These are phyloP conservation scores for Populus tomentosa DNA, from an alignment of 441 rosid genomes.

Conservation along the genomic window DNA sequence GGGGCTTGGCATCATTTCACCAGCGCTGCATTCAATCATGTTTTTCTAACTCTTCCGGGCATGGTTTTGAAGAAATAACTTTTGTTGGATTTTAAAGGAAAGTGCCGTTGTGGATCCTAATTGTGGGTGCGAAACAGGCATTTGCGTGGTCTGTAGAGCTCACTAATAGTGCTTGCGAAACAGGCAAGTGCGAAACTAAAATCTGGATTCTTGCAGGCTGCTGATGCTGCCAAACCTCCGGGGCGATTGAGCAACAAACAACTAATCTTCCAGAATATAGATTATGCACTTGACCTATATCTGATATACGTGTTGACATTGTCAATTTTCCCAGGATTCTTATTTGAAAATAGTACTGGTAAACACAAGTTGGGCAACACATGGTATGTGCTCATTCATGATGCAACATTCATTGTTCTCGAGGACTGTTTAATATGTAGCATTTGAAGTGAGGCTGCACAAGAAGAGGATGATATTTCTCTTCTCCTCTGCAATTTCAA, in stretches of 20 bases:
- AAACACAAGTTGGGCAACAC: conserved; percentile 48
- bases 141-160: too few species aligned
- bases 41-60: conserved; percentile 27
- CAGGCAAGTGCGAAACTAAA: too few species aligned
- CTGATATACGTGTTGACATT: conserved; percentile 63
- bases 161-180: too few species aligned
- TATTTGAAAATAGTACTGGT: conserved; percentile 69
- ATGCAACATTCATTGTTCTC: too few species aligned
- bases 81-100: neutral
- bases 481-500: too few species aligned
- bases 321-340: conserved; percentile 88
- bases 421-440: too few species aligned
- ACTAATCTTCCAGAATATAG: conserved; percentile 55
- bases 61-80: too few species aligned
- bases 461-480: too few species aligned
- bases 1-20: conserved; percentile 12
- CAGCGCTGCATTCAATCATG: conserved; percentile 54
- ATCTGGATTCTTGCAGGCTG: neutral
- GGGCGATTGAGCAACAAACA: conserved; percentile 58
- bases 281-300: conserved; percentile 55
- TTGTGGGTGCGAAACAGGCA: neutral
- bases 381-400: conserved; percentile 41
- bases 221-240: conserved; percentile 16
- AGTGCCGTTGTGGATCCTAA: neutral
- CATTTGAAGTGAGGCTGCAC: too few species aligned